A percentile compares a stretch with the other conserved stretches of the same genome.
These are phyloP conservation scores for Cladosporium sp. DNA, from an alignment of 2,329 filamentous ascomycete genomes.

Conservation along the genomic window DNA sequence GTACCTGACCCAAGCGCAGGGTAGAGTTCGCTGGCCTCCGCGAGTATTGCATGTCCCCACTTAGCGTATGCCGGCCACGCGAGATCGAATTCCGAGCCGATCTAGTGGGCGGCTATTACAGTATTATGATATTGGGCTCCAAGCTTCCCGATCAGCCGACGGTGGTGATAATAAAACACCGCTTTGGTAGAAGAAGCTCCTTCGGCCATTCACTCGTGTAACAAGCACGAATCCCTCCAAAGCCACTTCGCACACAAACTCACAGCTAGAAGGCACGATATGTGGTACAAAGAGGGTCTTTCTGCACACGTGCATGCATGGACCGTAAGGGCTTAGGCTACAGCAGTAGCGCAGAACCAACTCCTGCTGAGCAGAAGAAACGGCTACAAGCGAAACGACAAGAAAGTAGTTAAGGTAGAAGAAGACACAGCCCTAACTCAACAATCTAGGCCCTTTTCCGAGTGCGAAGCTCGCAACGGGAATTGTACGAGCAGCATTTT, in stretches of 20 bases:
- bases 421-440: not conserved
- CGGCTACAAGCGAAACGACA: not conserved
- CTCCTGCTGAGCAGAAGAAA: not conserved
- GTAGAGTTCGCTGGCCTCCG: not conserved
- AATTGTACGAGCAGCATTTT: not conserved
- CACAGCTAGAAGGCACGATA: not conserved
- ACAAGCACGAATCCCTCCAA: not conserved
- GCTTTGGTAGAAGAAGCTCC: not conserved
- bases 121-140: not conserved
- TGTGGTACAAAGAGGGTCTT: not conserved
- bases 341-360: not conserved
- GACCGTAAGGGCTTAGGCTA: not conserved
- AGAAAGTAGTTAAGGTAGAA: not conserved
- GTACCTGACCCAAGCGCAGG: conserved; percentile 4
- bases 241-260: not conserved
- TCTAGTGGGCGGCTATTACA: conserved; percentile 7
- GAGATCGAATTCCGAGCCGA: conserved; percentile 9
- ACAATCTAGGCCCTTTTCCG: not conserved
- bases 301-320: not conserved
- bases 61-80: not conserved
- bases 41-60: not conserved
- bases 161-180: not conserved
- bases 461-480: not conserved
- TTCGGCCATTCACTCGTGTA: not conserved
- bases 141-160: not conserved